Evolutionary conservation across 768 basidiomycete species (phyloP), one percentile per base, ranked within the genome.

Genomic region (Lactarius tabidus): DNA sequence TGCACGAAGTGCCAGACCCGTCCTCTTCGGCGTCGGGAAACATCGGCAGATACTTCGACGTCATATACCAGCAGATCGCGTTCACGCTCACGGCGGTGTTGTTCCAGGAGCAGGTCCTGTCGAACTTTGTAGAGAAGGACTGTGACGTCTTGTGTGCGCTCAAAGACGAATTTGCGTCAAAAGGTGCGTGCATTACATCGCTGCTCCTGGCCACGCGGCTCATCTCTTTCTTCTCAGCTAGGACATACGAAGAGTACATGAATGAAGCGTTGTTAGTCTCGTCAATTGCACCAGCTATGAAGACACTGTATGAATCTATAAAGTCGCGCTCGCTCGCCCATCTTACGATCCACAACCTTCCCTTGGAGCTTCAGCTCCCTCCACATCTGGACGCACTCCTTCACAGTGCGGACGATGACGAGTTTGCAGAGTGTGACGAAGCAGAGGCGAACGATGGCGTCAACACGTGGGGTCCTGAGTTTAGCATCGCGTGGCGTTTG

Each of bases 31-130:
- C 87, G 26, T 88, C 87, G 6, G 89, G 89, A 15, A 91, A 90
- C 71, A 78, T 93, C 35, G 78, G 84, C 57, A 88, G 85, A 73
- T 91, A 94, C 72, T 86, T 93, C 70, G 92, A 96, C 72, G 85
- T 88, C 54, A 84, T 97, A 43, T 97, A 97, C 72, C 85, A 92
- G 67, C 93, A 95, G 72, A 83, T 96, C 62, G 89, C 88, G 0
- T 95, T 95, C 77, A 89, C 91, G 3, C 80, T 93, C 67, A 93
- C 95, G 2, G 97, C 96, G 7, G 93, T 95, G 10, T 80, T 98
- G 52, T 95, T 89, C 70, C 91, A 93, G 72, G 89, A 97, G 72
- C 96, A 99, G 76, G 88, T 93, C 5, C 75, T 89, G 59, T 86
- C 86, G 36, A 89, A 90, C 72, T 98, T 90, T 75, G 90, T 99